phyloP scores from a whole-genome alignment of 2,329 filamentous ascomycete genomes.

The Xylaria sp. region DNA sequence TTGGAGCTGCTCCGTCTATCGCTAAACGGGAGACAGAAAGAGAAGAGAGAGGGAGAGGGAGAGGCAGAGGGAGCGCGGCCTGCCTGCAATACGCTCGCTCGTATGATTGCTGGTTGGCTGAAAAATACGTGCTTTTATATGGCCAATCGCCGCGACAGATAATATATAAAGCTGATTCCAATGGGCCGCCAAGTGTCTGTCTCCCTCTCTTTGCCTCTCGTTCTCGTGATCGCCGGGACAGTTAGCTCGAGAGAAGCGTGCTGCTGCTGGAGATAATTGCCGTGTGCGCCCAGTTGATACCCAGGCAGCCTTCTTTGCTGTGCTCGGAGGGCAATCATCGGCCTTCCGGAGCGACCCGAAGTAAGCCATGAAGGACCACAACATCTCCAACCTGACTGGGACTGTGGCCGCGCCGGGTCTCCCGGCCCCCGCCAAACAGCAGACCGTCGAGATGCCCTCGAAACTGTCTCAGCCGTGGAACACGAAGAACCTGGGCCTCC shows the following conservation, averaged over 20 bases:
- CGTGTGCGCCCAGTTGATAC: constrained; percentile 11
- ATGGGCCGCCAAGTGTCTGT: constrained; percentile 30
- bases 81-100: background rate
- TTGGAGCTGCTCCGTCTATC: constrained; percentile 1
- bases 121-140: constrained; percentile 16
- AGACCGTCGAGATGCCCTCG: constrained; percentile 39
- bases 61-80: background rate
- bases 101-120: constrained; percentile 12
- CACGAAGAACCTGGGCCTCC: constrained; percentile 74
- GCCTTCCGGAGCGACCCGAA: constrained; percentile 8
- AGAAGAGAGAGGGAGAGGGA: background rate
- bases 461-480: constrained; percentile 68
- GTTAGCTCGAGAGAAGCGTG: background rate
- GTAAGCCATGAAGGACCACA: constrained; percentile 39
- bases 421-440: constrained; percentile 24
- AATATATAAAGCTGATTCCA: constrained; percentile 28
- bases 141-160: constrained; percentile 18
- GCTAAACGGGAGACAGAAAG: background rate
- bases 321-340: constrained; percentile 5
- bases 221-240: constrained; percentile 15
- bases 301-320: background rate
- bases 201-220: constrained; percentile 11
- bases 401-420: constrained; percentile 24
- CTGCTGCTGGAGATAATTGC: constrained; percentile 10
- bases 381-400: constrained; percentile 28